Percentiles rank a stretch among this genome's conserved stretches.
Conservation (phyloP, 306 rosid species). For the Arachis hypogaea region DNA sequence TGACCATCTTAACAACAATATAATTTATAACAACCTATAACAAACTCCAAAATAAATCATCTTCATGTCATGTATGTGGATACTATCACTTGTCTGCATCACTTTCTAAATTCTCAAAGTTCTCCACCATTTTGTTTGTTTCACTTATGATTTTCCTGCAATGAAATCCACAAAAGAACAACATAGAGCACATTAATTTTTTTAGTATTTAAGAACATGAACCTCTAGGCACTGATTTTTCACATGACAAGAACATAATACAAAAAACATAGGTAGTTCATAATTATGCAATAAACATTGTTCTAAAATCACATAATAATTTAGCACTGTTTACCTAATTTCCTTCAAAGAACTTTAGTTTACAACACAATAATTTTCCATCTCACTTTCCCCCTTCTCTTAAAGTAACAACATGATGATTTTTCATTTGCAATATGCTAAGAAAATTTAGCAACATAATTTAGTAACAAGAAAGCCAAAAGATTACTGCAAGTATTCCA, state of each 20-base stretch:
- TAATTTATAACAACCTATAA: not conserved
- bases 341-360: not conserved
- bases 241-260: not conserved
- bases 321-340: not conserved
- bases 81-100: constrained; percentile 13
- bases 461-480: constrained; percentile 23
- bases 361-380: not conserved
- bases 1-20: no score
- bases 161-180: constrained; percentile 34
- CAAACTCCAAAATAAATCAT: constrained; percentile 26
- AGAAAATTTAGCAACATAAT: constrained; percentile 13
- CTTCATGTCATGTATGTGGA: not conserved
- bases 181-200: not conserved
- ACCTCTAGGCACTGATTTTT: not conserved
- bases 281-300: no score
- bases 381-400: no score
- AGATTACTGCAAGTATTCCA: not conserved
- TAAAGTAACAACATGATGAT: not conserved
- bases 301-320: not conserved
- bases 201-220: not conserved
- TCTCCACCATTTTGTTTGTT: constrained; percentile 34
- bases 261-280: no score
- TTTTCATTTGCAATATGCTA: constrained; percentile 10
- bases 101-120: constrained; percentile 27
- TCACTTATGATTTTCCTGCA: constrained; percentile 48